A percentile compares a stretch with the other conserved stretches of the same genome.
Evolutionary conservation across 1,139 yeast species (phyloP).

Genomic region (Lodderomyces margitis): DNA sequence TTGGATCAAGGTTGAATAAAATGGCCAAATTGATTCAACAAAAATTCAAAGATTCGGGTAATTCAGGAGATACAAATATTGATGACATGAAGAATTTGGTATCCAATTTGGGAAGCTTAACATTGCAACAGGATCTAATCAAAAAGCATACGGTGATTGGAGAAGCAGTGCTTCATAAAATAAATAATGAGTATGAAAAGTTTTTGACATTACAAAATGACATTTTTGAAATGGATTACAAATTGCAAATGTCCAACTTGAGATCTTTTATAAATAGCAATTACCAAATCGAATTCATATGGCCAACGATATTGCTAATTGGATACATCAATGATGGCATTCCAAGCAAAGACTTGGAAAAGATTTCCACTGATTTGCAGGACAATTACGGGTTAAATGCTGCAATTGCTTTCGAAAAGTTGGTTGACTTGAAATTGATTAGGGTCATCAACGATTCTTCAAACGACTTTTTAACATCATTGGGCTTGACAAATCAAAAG

Average conservation of each 20-base stretch:
- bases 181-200: constrained; percentile 49
- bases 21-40: constrained; percentile 71
- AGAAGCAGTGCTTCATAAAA: constrained; percentile 58
- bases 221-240: constrained; percentile 57
- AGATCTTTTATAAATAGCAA: constrained; percentile 46
- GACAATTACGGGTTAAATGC: constrained; percentile 61
- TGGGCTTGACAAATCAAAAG: constrained; percentile 18
- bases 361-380: constrained; percentile 47
- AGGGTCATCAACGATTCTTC: constrained; percentile 22
- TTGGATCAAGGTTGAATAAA: constrained; percentile 69
- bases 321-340: constrained; percentile 65
- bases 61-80: constrained; percentile 39
- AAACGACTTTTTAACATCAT: constrained; percentile 30
- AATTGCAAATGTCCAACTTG: constrained; percentile 48
- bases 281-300: constrained; percentile 34
- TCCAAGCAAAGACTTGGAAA: constrained; percentile 54
- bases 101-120: constrained; percentile 64
- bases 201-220: constrained; percentile 74
- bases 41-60: constrained; percentile 47
- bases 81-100: constrained; percentile 73
- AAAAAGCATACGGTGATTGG: constrained; percentile 77
- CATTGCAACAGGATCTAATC: constrained; percentile 64
- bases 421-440: constrained; percentile 27
- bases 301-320: constrained; percentile 53
- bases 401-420: constrained; percentile 27